Base-by-base conservation (phyloP, 148 eudicot genomes). In the Hydrangea macrophylla region DNA sequence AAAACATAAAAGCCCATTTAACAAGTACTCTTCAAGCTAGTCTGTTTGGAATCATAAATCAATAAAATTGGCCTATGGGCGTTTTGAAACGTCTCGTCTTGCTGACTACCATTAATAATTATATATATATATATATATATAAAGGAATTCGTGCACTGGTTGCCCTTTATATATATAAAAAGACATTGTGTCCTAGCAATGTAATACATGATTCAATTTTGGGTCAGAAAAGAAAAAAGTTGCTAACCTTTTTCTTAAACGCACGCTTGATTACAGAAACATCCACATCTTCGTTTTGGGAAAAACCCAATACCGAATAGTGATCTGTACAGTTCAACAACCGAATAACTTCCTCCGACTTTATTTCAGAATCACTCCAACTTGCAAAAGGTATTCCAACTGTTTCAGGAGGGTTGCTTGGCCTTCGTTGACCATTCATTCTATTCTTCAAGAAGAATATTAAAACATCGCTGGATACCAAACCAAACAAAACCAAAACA, bases 331-430 rank as follows among this genome's bases (percentile, higher is more conserved):
- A 87, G 70, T 87, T 95, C 55, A 95, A 80, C 81, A 95, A 83
- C 39, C 99, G 79, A 73, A 85, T 80, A 77, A 95, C 82, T 84
- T 95, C 99, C 85, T 95, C 99, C 61, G 98, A 87, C 39, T 96
- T 82, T 67, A 82, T 63, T 71, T 90, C 97, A 67, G 84, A 77
- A 80, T 87, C 92, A 81, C 78, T 66, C 72, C 88, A 86, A 71
- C 96, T 90, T n/a, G 92, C 85, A 44, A 92, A 90, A 69, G 96
- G 81, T 54, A 70, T 58, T 60, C 89, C 86, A 68, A 81, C 81
- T 62, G 88, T 66, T 81, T 79, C 88, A 62, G 80, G 74, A 24
- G 77, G 31, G 51, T 64, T 62, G 48, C 65, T 48, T 33, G 67
- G 37, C 66, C 70, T 80, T 75, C 88, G 73, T 64, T 76, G 80